Percentiles rank a stretch among this genome's conserved stretches.
Conservation (phyloP, 2,329 filamentous ascomycete genomes). For the Akanthomyces muscarius region DNA sequence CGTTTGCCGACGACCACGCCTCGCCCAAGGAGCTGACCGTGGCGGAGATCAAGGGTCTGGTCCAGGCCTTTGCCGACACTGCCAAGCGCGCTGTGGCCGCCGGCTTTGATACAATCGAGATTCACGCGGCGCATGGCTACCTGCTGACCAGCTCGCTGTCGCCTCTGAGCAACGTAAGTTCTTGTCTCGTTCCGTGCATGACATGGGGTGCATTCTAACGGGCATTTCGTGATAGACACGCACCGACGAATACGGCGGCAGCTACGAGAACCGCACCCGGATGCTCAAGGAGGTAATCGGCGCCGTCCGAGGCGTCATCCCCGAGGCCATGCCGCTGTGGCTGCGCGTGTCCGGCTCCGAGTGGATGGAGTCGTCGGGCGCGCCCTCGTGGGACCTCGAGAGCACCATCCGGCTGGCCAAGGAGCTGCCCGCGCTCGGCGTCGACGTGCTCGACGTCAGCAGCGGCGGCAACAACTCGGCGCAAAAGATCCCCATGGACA, state of each 20-base stretch:
- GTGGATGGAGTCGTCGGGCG: slow-evolving; percentile 50
- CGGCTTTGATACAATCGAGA: slow-evolving; percentile 74
- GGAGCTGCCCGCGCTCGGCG: slow-evolving; percentile 65
- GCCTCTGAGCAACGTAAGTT: slow-evolving; percentile 49
- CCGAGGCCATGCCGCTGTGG: slow-evolving; percentile 52
- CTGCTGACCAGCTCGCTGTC: slow-evolving; percentile 63
- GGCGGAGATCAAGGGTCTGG: slow-evolving; percentile 62
- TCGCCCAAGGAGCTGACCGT: slow-evolving; percentile 64
- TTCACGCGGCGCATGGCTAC: slow-evolving; percentile 63
- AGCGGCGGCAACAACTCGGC: slow-evolving; percentile 65
- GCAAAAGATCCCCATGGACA: slow-evolving; percentile 54
- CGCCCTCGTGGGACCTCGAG: slow-evolving; percentile 62
- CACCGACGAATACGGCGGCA: slow-evolving; percentile 62
- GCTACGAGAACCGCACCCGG: slow-evolving; percentile 63
- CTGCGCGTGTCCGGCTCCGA: slow-evolving; percentile 60
- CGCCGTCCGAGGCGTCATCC: slow-evolving; percentile 49
- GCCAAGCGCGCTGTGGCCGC: slow-evolving; percentile 59
- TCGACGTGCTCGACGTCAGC: slow-evolving; percentile 82
- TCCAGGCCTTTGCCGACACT: slow-evolving; percentile 57
- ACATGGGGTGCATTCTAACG: neutral
- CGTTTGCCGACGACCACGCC: slow-evolving; percentile 59
- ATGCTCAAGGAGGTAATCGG: slow-evolving; percentile 52
- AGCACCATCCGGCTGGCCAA: slow-evolving; percentile 53
- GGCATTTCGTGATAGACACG: slow-evolving; percentile 37
- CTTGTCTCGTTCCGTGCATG: neutral